A percentile compares a stretch with the other conserved stretches of the same genome.
These are phyloP conservation scores for Halenospora varia DNA, from an alignment of 495 filamentous ascomycete species.

Conservation along the genomic window DNA sequence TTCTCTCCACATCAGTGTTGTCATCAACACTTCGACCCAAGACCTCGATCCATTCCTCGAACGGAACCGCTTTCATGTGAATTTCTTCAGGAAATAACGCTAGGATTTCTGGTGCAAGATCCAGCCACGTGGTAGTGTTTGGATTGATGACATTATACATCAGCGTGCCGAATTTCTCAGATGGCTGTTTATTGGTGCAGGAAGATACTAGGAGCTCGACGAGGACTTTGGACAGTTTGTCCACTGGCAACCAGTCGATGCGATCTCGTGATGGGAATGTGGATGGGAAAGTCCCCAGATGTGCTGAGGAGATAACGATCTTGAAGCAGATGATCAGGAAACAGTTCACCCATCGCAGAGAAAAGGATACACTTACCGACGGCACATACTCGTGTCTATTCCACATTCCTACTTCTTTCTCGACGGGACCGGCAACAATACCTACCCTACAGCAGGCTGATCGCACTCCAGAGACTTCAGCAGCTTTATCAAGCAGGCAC, in stretches of 20 bases:
- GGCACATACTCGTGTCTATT: neutral
- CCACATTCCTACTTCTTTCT: conserved; percentile 32
- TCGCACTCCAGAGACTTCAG: neutral
- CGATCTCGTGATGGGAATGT: neutral
- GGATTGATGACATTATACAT: neutral
- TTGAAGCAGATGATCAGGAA: neutral
- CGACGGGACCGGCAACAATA: conserved; percentile 9
- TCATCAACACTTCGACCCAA: neutral
- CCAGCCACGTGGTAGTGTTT: neutral
- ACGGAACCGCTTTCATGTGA: neutral
- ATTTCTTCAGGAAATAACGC: neutral
- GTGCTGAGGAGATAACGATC: neutral
- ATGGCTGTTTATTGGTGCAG: neutral
- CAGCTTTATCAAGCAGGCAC: neutral
- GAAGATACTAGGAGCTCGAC: neutral
- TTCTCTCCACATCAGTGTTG: neutral
- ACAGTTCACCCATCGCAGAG: neutral
- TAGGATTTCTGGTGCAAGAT: neutral
- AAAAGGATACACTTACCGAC: neutral
- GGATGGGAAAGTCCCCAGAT: neutral
- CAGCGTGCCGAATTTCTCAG: neutral
- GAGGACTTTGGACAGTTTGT: neutral
- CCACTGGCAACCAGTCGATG: neutral
- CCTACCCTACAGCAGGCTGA: conserved; percentile 6
- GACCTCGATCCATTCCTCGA: neutral